Conservation (phyloP, 768 basidiomycete species). For the Suillus weaverae region DNA sequence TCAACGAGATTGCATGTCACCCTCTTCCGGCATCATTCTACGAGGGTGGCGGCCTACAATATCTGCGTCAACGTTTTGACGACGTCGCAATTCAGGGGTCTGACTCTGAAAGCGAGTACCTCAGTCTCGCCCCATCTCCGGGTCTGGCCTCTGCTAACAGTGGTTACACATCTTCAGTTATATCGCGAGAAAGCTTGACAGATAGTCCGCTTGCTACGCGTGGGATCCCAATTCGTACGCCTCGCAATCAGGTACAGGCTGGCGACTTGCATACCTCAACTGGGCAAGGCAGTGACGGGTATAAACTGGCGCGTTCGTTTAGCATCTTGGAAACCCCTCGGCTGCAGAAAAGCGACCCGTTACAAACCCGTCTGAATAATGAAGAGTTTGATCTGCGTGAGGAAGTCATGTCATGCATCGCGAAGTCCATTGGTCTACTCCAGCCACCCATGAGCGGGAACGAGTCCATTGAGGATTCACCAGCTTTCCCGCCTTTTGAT, state of each 20-base stretch:
- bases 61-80: slow-evolving; percentile 89
- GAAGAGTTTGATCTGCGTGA: slow-evolving; percentile 94
- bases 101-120: slow-evolving; percentile 60
- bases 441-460: slow-evolving; percentile 78
- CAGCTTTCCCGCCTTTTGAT: slow-evolving; percentile 54
- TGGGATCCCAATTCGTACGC: slow-evolving; percentile 30
- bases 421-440: slow-evolving; percentile 92
- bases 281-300: slow-evolving; percentile 45
- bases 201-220: slow-evolving; percentile 28
- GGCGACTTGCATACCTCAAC: slow-evolving; percentile 73
- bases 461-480: slow-evolving; percentile 67
- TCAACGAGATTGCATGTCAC: slow-evolving; percentile 96
- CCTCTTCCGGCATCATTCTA: slow-evolving; percentile 92
- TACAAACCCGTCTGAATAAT: slow-evolving; percentile 32
- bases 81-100: slow-evolving; percentile 45
- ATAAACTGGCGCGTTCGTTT: slow-evolving; percentile 48
- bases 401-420: slow-evolving; percentile 96
- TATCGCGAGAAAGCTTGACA: slow-evolving; percentile 25
- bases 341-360: slow-evolving; percentile 28
- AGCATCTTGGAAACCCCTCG: slow-evolving; percentile 54
- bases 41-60: slow-evolving; percentile 85
- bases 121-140: slow-evolving; percentile 32
- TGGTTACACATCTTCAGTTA: slow-evolving; percentile 16
- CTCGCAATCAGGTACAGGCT: slow-evolving; percentile 67
- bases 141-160: slow-evolving; percentile 6